Percentiles rank a stretch among this genome's conserved stretches.
phyloP scores from a whole-genome alignment of 225 moss, liverwort and hornwort genomes.

The Asterella californica region DNA sequence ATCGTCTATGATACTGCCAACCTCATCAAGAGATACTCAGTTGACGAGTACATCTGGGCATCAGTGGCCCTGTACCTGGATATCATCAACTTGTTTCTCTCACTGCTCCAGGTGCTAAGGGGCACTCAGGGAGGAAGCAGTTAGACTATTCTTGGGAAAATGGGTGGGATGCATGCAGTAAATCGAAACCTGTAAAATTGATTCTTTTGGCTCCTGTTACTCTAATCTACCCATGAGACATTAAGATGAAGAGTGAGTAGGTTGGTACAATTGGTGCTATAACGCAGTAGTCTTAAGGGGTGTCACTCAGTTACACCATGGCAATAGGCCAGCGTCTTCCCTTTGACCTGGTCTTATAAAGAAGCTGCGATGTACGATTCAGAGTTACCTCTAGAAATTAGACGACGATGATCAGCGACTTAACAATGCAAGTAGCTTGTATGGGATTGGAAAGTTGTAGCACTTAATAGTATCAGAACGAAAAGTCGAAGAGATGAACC shows the following conservation, averaged over 20 bases:
- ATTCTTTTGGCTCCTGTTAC: slow-evolving; percentile 5
- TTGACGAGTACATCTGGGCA: slow-evolving; percentile 97
- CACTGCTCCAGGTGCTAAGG: slow-evolving; percentile 71
- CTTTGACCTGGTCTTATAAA: neutral
- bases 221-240: neutral
- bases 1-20: slow-evolving; percentile 95
- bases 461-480: neutral
- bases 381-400: too few species aligned
- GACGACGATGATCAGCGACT: neutral
- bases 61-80: slow-evolving; percentile 94
- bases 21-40: slow-evolving; percentile 76
- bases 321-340: neutral
- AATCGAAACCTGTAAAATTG: slow-evolving; percentile 22
- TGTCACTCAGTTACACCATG: neutral
- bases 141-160: slow-evolving; percentile 5
- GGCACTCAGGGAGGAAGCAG: slow-evolving; percentile 45
- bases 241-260: neutral
- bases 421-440: too few species aligned
- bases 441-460: neutral
- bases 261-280: neutral
- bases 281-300: neutral
- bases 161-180: slow-evolving; percentile 1
- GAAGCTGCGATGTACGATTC: neutral
- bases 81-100: slow-evolving; percentile 83
- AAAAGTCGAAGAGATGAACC: neutral